Percentiles rank a stretch among this genome's conserved stretches.
phyloP scores from a whole-genome alignment of 371 early-diverging fungal species.

The Dichotomocladium elegans region DNA sequence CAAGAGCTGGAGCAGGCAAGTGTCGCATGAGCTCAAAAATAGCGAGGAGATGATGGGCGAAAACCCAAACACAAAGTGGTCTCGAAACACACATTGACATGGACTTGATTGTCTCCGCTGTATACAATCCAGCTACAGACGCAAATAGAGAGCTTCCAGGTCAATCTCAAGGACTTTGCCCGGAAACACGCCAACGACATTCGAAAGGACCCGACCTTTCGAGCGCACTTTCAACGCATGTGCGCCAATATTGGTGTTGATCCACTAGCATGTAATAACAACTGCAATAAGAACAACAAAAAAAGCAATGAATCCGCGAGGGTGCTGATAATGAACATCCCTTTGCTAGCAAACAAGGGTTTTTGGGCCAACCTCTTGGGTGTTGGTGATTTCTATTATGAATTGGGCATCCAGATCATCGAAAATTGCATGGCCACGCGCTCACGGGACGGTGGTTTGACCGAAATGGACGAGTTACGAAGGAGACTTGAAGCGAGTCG shows the following conservation, averaged over 20 bases:
- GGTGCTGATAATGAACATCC: neutral
- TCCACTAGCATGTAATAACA: conserved; percentile 91
- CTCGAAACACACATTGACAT: no score
- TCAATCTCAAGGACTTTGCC: conserved; percentile 84
- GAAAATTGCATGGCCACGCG: conserved; percentile 85
- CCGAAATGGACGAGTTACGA: conserved; percentile 77
- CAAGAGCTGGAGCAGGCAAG: conserved; percentile 53
- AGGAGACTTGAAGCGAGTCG: conserved; percentile 65
- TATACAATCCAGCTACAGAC: conserved; percentile 54
- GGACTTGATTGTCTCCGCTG: no score
- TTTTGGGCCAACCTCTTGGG: conserved; percentile 93
- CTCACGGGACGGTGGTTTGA: conserved; percentile 86
- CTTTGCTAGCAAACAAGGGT: conserved; percentile 80
- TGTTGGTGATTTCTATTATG: conserved; percentile 97
- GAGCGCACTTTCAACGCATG: conserved; percentile 91
- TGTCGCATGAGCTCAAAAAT: neutral
- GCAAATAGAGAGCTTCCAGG: conserved; percentile 77
- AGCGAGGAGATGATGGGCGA: neutral
- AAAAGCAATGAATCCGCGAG: neutral
- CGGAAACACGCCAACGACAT: conserved; percentile 85
- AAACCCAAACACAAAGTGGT: neutral
- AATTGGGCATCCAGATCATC: conserved; percentile 88
- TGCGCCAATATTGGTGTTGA: conserved; percentile 93
- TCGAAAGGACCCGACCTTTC: conserved; percentile 81
- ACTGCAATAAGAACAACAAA: neutral